These are phyloP conservation scores for Spizellomyces sp. DNA, from an alignment of 192 early-diverging fungal species.

Conservation along the genomic window DNA sequence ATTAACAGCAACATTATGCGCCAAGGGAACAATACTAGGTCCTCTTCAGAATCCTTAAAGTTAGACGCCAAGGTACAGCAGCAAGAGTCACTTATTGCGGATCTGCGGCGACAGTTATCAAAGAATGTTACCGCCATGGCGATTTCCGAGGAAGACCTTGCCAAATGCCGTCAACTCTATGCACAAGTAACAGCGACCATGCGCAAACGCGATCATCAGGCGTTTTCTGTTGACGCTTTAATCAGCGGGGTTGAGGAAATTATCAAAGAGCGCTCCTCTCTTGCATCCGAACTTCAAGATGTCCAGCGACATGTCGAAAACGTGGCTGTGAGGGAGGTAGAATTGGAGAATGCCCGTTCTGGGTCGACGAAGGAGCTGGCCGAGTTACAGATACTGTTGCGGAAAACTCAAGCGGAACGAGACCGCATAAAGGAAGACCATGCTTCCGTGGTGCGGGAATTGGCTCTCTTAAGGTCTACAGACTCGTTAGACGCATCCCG, in stretches of 20 bases:
- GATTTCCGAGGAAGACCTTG: conserved; percentile 1
- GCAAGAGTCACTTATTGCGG: conserved; percentile 7
- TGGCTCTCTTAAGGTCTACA: too few species aligned
- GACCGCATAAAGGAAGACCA: background rate
- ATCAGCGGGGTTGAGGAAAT: conserved; percentile 16
- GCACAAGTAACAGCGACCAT: background rate
- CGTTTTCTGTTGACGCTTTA: conserved; percentile 22
- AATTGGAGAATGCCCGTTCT: conserved; percentile 1
- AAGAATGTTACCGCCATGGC: background rate
- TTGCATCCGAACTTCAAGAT: background rate
- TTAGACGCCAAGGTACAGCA: background rate
- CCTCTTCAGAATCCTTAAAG: too few species aligned
- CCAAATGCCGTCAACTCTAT: conserved; percentile 3
- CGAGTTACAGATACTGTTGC: background rate
- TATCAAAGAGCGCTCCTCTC: background rate
- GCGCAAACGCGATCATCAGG: background rate
- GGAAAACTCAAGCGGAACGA: conserved; percentile 3
- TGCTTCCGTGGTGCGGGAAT: too few species aligned
- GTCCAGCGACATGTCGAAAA: conserved; percentile 12
- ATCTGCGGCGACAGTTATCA: conserved; percentile 11
- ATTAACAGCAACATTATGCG: too few species aligned
- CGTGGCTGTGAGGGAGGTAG: background rate
- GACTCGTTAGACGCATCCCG: background rate
- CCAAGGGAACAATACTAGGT: too few species aligned
- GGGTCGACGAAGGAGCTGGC: background rate